These are phyloP conservation scores for Aphanomyces stellatus DNA, from an alignment of 352 stramenopile species.

Conservation along the genomic window DNA sequence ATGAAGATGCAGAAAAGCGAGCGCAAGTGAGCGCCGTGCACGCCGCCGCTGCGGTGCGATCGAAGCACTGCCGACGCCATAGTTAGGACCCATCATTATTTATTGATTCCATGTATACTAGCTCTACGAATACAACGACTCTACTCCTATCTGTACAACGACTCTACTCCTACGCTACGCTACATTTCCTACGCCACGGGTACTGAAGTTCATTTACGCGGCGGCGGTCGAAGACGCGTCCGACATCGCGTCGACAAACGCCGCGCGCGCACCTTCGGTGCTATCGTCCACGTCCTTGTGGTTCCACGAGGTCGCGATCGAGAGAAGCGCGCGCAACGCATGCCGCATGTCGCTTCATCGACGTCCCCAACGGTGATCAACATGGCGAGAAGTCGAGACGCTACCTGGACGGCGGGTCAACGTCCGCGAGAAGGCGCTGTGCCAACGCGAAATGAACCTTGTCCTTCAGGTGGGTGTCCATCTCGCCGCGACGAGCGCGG, in stretches of 20 bases:
- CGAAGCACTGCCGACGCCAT: neutral
- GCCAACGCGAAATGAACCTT: neutral
- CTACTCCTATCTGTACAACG: too few species aligned
- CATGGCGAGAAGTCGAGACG: neutral
- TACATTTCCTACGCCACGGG: too few species aligned
- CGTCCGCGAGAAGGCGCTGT: neutral
- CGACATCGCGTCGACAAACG: neutral
- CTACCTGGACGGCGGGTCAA: neutral
- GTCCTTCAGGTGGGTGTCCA: neutral
- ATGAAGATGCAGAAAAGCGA: slow-evolving; percentile 33
- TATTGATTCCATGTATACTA: neutral
- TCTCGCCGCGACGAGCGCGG: neutral
- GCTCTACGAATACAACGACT: too few species aligned
- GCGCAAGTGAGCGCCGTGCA: neutral
- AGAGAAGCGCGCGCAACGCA: neutral
- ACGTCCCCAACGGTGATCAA: neutral
- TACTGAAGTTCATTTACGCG: too few species aligned
- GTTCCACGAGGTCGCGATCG: neutral
- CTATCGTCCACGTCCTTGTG: neutral
- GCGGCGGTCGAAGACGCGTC: neutral
- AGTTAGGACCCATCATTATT: slow-evolving; percentile 12
- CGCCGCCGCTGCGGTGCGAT: neutral
- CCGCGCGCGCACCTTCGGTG: neutral
- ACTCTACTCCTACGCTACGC: too few species aligned
- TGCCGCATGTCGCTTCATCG: neutral